Percentiles rank a stretch among this genome's conserved stretches.
phyloP scores from a whole-genome alignment of 139 green algal genomes.

The Volvox africanus region DNA sequence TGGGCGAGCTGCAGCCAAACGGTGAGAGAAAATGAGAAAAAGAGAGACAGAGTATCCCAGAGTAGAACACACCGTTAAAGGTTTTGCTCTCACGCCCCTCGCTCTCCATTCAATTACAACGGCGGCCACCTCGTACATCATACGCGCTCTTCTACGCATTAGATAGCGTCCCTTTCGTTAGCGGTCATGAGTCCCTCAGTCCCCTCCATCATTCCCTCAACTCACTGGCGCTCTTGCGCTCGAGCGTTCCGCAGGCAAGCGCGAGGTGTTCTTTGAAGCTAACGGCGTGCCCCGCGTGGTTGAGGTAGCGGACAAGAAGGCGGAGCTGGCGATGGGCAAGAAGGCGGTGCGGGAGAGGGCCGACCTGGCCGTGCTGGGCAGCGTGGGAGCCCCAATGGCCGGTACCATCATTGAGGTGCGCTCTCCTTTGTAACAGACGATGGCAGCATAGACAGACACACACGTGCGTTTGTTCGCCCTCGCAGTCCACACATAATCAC shows the following conservation, averaged over 20 bases:
- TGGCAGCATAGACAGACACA: too few species aligned
- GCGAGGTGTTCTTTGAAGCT: slow-evolving; percentile 95
- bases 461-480: too few species aligned
- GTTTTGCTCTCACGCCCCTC: too few species aligned
- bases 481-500: too few species aligned
- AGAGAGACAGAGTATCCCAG: too few species aligned
- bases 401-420: slow-evolving; percentile 86
- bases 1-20: slow-evolving; percentile 84
- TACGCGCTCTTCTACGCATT: too few species aligned
- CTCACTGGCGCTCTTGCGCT: neutral
- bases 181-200: too few species aligned
- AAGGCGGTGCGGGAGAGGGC: slow-evolving; percentile 64
- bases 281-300: slow-evolving; percentile 93
- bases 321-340: slow-evolving; percentile 47
- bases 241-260: slow-evolving; percentile 57
- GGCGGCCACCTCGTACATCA: too few species aligned
- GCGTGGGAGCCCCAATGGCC: slow-evolving; percentile 91
- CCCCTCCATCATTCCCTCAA: neutral
- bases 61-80: too few species aligned
- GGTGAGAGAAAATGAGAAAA: slow-evolving; percentile 16
- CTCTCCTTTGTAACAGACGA: too few species aligned
- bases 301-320: slow-evolving; percentile 73
- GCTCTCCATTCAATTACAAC: too few species aligned
- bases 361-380: slow-evolving; percentile 57
- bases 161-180: too few species aligned